Evolutionary conservation across 495 filamentous ascomycete species (phyloP).

Genomic region (Saxophila tyrrhenica): DNA sequence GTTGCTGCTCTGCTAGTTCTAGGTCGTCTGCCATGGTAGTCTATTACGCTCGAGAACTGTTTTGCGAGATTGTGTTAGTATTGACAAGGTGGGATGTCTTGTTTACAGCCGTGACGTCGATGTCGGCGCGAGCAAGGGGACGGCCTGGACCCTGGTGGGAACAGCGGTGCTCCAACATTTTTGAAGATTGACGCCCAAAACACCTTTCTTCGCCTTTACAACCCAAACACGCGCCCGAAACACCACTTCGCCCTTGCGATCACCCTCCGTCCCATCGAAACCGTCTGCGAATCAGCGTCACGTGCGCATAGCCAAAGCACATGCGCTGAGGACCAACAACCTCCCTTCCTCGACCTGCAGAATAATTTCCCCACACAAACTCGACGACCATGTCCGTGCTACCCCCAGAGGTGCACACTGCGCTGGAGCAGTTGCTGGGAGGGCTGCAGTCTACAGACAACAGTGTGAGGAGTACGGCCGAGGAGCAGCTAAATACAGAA

Average conservation of each 20-base stretch:
- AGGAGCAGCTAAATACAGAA: conserved; percentile 77
- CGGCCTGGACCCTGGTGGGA: no score
- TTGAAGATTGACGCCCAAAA: no score
- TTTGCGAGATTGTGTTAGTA: no score
- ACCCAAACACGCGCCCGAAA: not conserved
- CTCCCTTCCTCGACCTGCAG: not conserved
- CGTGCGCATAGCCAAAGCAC: not conserved
- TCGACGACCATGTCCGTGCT: conserved; percentile 61
- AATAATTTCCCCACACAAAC: conserved; percentile 3
- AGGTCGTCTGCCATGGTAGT: no score
- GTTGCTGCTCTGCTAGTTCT: not conserved
- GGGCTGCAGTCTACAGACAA: conserved; percentile 89
- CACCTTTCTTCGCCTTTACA: not conserved
- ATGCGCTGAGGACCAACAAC: not conserved
- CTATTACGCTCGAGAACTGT: no score
- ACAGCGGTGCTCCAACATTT: no score
- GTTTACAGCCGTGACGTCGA: no score
- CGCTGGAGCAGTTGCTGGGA: conserved; percentile 74
- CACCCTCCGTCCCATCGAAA: no score
- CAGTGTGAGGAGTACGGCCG: conserved; percentile 65
- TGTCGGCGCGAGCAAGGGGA: no score
- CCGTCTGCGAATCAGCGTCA: no score
- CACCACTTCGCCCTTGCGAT: no score
- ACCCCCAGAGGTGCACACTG: conserved; percentile 64
- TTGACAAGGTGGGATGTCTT: no score